Evolutionary conservation across 352 stramenopile genomes (phyloP).

Genomic region (Thraustochytrium striatum): DNA sequence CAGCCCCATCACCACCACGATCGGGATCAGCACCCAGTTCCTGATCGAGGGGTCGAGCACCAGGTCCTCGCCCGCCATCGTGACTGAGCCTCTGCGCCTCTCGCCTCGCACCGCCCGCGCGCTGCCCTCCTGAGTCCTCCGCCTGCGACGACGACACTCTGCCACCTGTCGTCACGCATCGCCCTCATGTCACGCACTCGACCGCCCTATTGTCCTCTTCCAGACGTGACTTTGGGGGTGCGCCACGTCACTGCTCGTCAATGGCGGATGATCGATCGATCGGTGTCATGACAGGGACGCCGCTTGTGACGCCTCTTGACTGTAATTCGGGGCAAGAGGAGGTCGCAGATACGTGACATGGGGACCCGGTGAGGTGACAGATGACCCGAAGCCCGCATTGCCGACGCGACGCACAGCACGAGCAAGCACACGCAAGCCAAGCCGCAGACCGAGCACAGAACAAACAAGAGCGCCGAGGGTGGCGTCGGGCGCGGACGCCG

Average conservation of each 20-base stretch:
- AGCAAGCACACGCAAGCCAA: too few relatives aligned
- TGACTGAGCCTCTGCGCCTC: too few relatives aligned
- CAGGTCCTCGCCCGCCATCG: slow-evolving; percentile 15
- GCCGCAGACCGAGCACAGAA: too few relatives aligned
- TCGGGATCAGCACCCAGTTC: slow-evolving; percentile 49
- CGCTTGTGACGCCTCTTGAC: neutral
- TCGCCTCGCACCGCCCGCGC: neutral
- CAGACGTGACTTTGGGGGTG: neutral
- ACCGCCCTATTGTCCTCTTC: neutral
- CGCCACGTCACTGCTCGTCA: neutral
- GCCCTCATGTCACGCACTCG: too few relatives aligned
- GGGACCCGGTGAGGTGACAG: too few relatives aligned
- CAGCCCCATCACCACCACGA: slow-evolving; percentile 45
- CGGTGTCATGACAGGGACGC: neutral
- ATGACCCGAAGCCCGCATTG: too few relatives aligned
- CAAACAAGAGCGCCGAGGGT: neutral
- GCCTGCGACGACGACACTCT: neutral
- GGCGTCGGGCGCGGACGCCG: neutral
- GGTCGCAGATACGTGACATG: too few relatives aligned
- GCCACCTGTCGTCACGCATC: neutral
- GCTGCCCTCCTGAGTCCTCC: neutral
- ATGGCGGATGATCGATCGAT: neutral
- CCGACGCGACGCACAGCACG: too few relatives aligned
- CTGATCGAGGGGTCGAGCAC: slow-evolving; percentile 45
- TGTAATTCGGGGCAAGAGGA: neutral